Conservation (phyloP, 139 green algal species). For the Pedinophyceae sp. region DNA sequence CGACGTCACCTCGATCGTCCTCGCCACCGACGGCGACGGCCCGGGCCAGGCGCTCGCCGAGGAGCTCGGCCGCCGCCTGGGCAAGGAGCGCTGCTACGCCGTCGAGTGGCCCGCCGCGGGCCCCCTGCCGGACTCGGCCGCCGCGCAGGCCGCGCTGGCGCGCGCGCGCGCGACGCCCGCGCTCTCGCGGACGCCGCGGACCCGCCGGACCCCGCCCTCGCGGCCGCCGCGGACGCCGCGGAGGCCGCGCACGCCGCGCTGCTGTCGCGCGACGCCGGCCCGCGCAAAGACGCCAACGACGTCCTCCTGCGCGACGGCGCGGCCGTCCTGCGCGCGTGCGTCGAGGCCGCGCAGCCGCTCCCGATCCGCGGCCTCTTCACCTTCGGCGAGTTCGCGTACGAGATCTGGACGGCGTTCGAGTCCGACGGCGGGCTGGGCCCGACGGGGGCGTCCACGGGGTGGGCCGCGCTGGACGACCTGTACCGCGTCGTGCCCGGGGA, state of each 20-base stretch:
- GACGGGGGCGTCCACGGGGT: conserved; percentile 58
- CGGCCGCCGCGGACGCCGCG: too few species aligned
- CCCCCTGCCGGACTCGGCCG: too few species aligned
- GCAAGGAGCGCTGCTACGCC: conserved; percentile 51
- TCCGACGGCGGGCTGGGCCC: conserved; percentile 17
- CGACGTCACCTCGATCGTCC: conserved; percentile 22
- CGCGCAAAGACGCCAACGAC: conserved; percentile 84
- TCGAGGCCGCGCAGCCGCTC: conserved; percentile 46
- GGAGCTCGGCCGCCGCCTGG: conserved; percentile 70
- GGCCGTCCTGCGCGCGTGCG: conserved; percentile 25
- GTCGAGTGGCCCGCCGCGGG: conserved; percentile 32
- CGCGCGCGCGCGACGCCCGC: too few species aligned
- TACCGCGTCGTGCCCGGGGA: conserved; percentile 79
- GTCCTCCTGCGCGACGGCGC: conserved; percentile 55
- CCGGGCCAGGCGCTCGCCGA: conserved; percentile 61
- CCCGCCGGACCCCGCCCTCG: too few species aligned
- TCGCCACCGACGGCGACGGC: conserved; percentile 68
- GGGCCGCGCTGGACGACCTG: conserved; percentile 51
- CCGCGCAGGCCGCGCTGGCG: too few species aligned
- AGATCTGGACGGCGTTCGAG: conserved; percentile 50
- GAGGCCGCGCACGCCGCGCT: too few species aligned
- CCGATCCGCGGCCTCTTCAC: conserved; percentile 68
- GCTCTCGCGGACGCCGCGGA: too few species aligned
- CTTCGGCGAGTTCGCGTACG: conserved; percentile 36
- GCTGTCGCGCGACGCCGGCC: background rate